These are phyloP conservation scores for Tolypocladium tropicale DNA, from an alignment of 2,329 filamentous ascomycete genomes.

Conservation along the genomic window DNA sequence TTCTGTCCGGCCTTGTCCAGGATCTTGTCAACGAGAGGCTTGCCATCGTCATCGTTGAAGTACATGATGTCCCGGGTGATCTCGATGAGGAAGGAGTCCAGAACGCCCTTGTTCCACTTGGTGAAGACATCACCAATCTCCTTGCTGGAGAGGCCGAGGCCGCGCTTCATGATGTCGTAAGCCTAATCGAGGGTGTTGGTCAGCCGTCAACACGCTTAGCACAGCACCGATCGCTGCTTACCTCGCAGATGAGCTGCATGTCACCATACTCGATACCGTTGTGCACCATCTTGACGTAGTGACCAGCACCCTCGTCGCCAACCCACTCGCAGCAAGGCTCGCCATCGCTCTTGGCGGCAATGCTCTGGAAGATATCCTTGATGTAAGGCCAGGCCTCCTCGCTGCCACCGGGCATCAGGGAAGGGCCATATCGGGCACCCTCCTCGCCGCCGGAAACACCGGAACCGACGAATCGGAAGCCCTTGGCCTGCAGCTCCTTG, in stretches of 20 bases:
- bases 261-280: slow-evolving; percentile 99
- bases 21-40: slow-evolving; percentile 94
- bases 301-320: slow-evolving; percentile 96
- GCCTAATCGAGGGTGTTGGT: slow-evolving; percentile 45
- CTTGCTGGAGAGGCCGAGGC: slow-evolving; percentile 77
- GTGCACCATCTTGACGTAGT: slow-evolving; percentile 99
- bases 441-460: slow-evolving; percentile 99
- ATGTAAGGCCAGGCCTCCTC: slow-evolving; percentile 96
- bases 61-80: slow-evolving; percentile 98
- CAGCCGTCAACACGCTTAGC: neutral
- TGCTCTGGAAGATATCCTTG: slow-evolving; percentile 98
- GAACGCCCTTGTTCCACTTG: slow-evolving; percentile 97
- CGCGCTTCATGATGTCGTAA: slow-evolving; percentile 99
- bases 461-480: slow-evolving; percentile 88
- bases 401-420: slow-evolving; percentile 97
- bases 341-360: slow-evolving; percentile 92
- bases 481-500: slow-evolving; percentile 76
- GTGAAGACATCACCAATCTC: slow-evolving; percentile 92
- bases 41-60: slow-evolving; percentile 92
- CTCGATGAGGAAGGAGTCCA: slow-evolving; percentile 98
- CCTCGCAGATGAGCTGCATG: slow-evolving; percentile 99
- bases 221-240: slow-evolving; percentile 30
- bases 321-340: slow-evolving; percentile 99
- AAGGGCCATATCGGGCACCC: slow-evolving; percentile 94
- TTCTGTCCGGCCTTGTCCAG: slow-evolving; percentile 98